Conservation (phyloP, 129 eudicot genomes). For the Apium graveolens region DNA sequence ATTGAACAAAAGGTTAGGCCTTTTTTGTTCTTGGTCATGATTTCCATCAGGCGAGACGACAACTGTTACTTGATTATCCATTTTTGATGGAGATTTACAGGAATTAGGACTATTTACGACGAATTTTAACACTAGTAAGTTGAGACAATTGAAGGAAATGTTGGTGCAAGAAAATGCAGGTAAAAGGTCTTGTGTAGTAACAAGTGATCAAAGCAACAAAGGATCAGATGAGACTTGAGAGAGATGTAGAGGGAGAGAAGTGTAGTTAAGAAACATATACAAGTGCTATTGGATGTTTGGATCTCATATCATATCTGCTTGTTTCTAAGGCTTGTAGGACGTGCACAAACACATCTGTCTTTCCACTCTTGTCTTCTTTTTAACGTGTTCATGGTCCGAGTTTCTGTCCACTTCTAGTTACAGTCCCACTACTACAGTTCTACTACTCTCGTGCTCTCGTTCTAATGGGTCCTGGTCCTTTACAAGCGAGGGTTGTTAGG, state of each 20-base stretch:
- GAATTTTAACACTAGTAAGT: neutral
- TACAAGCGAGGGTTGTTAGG: too few species aligned
- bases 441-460: neutral
- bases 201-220: neutral
- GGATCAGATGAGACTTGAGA: neutral
- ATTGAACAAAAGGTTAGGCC: conserved; percentile 25
- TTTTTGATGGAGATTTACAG: neutral
- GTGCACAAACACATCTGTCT: conserved; percentile 6
- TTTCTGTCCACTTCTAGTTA: conserved; percentile 2
- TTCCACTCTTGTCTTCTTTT: neutral
- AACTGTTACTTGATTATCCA: conserved; percentile 5
- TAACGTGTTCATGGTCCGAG: conserved; percentile 1
- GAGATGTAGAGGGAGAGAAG: neutral
- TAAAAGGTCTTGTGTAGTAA: conserved; percentile 28
- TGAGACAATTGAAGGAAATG: neutral
- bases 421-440: neutral
- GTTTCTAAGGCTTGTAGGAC: neutral
- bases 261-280: neutral
- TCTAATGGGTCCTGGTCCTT: too few species aligned
- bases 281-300: neutral
- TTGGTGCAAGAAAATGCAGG: conserved; percentile 2
- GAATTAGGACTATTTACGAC: too few species aligned
- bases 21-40: neutral
- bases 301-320: conserved; percentile 1
- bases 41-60: neutral